A percentile compares a stretch with the other conserved stretches of the same genome.
These are phyloP conservation scores for Bassia scoparia DNA, from an alignment of 148 eudicot genomes.

Conservation along the genomic window DNA sequence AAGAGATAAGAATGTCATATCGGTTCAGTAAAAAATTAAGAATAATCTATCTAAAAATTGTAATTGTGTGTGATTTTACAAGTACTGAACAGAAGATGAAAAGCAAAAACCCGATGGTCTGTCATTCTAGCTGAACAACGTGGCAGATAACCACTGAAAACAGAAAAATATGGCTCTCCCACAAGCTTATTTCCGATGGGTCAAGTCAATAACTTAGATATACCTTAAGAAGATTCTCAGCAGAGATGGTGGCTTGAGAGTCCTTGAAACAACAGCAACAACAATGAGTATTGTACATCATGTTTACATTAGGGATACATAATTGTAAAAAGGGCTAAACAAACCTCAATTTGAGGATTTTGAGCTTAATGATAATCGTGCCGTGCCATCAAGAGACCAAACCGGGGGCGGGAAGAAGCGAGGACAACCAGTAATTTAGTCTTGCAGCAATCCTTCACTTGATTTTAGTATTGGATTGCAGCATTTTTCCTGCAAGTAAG, in stretches of 20 bases:
- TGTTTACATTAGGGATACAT: slow-evolving; percentile 4
- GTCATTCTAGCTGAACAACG: neutral
- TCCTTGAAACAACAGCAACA: slow-evolving; percentile 43
- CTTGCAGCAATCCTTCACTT: slow-evolving; percentile 81
- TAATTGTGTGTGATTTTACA: too few relatives aligned
- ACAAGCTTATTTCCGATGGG: neutral
- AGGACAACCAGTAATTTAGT: slow-evolving; percentile 83
- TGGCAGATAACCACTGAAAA: neutral
- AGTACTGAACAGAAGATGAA: too few relatives aligned
- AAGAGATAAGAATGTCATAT: too few relatives aligned
- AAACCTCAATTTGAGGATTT: slow-evolving; percentile 47
- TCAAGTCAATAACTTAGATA: slow-evolving; percentile 7
- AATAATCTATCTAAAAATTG: too few relatives aligned
- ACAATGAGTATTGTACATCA: slow-evolving; percentile 5
- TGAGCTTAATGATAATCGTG: slow-evolving; percentile 22
- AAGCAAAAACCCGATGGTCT: too few relatives aligned
- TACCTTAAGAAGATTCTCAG: slow-evolving; percentile 98
- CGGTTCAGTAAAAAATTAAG: neutral
- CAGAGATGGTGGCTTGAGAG: slow-evolving; percentile 36
- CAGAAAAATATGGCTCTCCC: neutral
- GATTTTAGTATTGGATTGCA: slow-evolving; percentile 75
- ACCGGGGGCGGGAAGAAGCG: slow-evolving; percentile 94
- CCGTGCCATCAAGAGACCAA: slow-evolving; percentile 49
- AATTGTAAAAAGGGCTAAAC: slow-evolving; percentile 12
- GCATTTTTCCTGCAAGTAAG: slow-evolving; percentile 58